Evolutionary conservation across 805 yeast genomes (phyloP), one percentile per base, ranked within the genome.

Genomic region (Yueomyces sp.): DNA sequence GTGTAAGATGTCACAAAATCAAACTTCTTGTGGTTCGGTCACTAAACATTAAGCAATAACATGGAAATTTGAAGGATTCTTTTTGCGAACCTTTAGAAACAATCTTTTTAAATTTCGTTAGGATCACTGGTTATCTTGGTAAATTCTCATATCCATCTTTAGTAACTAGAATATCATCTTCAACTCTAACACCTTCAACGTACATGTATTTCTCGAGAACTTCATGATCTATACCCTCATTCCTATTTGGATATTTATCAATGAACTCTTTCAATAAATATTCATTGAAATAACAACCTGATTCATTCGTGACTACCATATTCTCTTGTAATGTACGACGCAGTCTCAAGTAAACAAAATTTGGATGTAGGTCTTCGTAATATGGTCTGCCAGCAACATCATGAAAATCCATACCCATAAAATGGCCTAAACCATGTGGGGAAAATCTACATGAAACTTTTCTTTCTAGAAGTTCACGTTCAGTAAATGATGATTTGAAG

Each of bases 401-500:
- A 62, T 92, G 98, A 3, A 95, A 86, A 58, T 88, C 96, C 81
- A 90, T 72, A 27, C 98, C 97, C 39, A 90, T 65, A 55, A 86
- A 68, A 58, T 90, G 98, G 9, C 98, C 98, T 45, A 92, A 67
- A 0, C 98, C 98, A 57, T 92, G 97, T 2, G 97, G 97, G 63
- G 79, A 85, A 63, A 90, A 90, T 27, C 82, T 74, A 4, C 79
- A 81, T 3, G 94, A 76, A 5, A 81, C 76, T 45, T 78, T 73
- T 40, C 92, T 73, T 2, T 75, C 71, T 47, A 75, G 77, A 36
- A 88, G 76, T 49, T 86, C 92, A 26, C 79, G 73, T 19, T 67
- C 76, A 3, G 74, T 56, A 46, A 52, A 69, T 40, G 69, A 65
- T 27, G 76, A 72, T 44, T 73, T 72, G 67, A 90, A 85, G 37